Base-by-base conservation (phyloP, 352 stramenopile species). In the Pythium apleroticum region DNA sequence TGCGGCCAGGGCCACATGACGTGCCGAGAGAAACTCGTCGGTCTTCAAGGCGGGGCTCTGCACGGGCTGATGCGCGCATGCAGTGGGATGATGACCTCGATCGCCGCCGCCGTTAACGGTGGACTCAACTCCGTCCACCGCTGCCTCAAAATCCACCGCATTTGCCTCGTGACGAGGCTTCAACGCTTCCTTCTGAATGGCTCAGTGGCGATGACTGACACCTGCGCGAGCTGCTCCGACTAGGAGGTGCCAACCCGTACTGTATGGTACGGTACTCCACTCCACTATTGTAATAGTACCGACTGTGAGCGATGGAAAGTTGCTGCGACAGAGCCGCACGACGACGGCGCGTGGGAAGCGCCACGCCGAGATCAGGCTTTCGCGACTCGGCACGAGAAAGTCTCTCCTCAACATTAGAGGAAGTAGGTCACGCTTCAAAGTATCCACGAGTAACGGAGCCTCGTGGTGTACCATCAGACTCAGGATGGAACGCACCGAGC, bases 381-480 rank as follows among this genome's bases (percentile, higher is more conserved):
- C n/a, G n/a, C n/a, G n/a, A n/a, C n/a, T 6, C 39, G 12, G 39
- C 39, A 48, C 39, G 43, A 50, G 43, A 50, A 50, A 50, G 43
- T 10, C 43, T 17, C 43, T 50, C 9, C n/a, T 50, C 43, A 50
- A 50, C 19, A 9, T 28, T 50, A 22, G 43, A 11, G n/a, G 6
- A 15, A 15, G 43, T 50, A 27, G 7, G 43, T 50, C 43, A 50
- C 43, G 22, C 20, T 15, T 50, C 43, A 50, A 50, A 27, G 4
- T 50, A 50, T 50, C 43, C 43, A 50, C 43, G 43, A 50, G 43
- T 50, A 50, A 50, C 43, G 43, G 19, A 50, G 15, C 15, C 35
- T 46, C 5, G 15, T 19, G 35, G 10, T 41, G 35, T 33, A 9
- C 30, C 4, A 33, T 33, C 30, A 33, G 30, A 33, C 9, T 9